These are phyloP conservation scores for Sophora flavescens DNA, from an alignment of 306 rosid genomes.

Conservation along the genomic window DNA sequence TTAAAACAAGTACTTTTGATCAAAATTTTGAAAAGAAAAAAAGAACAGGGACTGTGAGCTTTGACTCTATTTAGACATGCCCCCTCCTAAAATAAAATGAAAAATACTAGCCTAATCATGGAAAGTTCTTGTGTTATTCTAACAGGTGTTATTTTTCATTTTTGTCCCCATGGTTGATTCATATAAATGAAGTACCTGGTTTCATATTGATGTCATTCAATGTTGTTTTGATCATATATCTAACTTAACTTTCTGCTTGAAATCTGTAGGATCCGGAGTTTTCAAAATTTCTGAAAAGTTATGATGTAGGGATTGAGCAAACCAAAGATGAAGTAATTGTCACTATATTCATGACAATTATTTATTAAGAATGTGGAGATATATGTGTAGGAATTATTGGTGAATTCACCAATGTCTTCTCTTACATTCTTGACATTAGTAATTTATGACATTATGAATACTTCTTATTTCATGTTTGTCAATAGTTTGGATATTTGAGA, in stretches of 20 bases:
- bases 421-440: not conserved
- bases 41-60: slow-evolving; percentile 6
- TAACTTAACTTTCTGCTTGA: slow-evolving; percentile 43
- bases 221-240: slow-evolving; percentile 33
- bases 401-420: slow-evolving; percentile 23
- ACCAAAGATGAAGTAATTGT: slow-evolving; percentile 60
- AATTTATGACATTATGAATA: too few relatives aligned
- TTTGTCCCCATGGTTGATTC: slow-evolving; percentile 9
- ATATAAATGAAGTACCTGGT: slow-evolving; percentile 19
- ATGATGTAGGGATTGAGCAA: slow-evolving; percentile 47
- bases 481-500: too few relatives aligned
- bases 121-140: not conserved
- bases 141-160: not conserved
- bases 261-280: slow-evolving; percentile 75
- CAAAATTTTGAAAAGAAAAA: not conserved
- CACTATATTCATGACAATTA: slow-evolving; percentile 52
- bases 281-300: slow-evolving; percentile 62
- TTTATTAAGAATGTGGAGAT: slow-evolving; percentile 25
- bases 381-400: slow-evolving; percentile 23
- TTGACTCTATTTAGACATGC: not conserved
- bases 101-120: slow-evolving; percentile 17
- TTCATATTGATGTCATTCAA: not conserved
- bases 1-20: not conserved
- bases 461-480: too few relatives aligned
- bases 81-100: not conserved